Percentiles rank a stretch among this genome's conserved stretches.
These are phyloP conservation scores for Chaetomium sp. DNA, from an alignment of 2,329 filamentous ascomycete species.

Conservation along the genomic window DNA sequence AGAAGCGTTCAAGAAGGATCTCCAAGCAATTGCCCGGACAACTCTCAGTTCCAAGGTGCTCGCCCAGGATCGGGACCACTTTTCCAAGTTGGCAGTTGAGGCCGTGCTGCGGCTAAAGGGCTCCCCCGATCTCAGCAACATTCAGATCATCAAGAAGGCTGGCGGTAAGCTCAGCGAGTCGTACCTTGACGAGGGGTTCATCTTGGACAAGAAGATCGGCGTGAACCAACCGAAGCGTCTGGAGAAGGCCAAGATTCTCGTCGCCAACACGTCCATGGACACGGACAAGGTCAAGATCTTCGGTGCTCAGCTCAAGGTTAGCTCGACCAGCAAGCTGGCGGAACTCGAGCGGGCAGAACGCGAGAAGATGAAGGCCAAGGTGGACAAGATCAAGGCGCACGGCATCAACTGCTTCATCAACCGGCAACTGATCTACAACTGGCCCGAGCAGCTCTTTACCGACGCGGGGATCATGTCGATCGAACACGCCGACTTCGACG, in stretches of 20 bases:
- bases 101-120: constrained; percentile 85
- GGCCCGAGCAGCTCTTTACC: constrained; percentile 97
- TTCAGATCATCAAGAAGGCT: constrained; percentile 99
- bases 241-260: constrained; percentile 96
- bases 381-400: constrained; percentile 96
- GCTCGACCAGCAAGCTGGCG: constrained; percentile 92
- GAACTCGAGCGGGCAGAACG: constrained; percentile 96
- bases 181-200: constrained; percentile 96
- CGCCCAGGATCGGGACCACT: constrained; percentile 87
- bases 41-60: constrained; percentile 97
- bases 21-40: constrained; percentile 84
- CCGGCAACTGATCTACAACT: constrained; percentile 98
- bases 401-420: constrained; percentile 99
- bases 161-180: constrained; percentile 96
- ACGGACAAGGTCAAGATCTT: constrained; percentile 99
- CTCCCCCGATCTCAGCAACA: constrained; percentile 90
- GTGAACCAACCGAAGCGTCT: constrained; percentile 97
- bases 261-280: constrained; percentile 98
- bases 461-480: constrained; percentile 98
- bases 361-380: constrained; percentile 99
- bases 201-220: constrained; percentile 97
- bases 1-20: constrained; percentile 80
- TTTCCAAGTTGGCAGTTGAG: constrained; percentile 81
- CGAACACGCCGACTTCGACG: constrained; percentile 98
- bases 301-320: constrained; percentile 92